Percentiles rank a stretch among this genome's conserved stretches.
phyloP scores from a whole-genome alignment of 257 asterid genomes.

The Jaltomata sinuosa region DNA sequence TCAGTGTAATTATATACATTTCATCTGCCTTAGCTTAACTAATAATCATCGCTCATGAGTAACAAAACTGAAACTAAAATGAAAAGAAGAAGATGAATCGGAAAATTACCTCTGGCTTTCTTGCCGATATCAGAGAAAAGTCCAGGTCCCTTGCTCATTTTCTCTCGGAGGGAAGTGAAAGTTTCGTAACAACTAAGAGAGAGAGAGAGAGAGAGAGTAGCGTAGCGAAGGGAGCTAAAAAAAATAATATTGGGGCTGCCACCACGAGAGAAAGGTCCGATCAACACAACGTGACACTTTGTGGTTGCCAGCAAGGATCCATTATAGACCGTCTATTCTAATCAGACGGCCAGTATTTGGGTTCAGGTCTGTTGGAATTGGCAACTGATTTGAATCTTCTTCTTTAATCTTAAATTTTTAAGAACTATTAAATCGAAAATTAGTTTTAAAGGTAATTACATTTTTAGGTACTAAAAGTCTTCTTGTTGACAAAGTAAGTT shows the following conservation, averaged over 20 bases:
- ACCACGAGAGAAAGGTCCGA: background rate
- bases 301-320: background rate
- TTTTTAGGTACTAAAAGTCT: background rate
- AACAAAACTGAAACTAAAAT: background rate
- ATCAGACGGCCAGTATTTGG: slow-evolving; percentile 9
- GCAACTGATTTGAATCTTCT: background rate
- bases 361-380: background rate
- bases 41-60: background rate
- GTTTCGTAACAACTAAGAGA: background rate
- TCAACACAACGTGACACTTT: background rate
- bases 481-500: background rate
- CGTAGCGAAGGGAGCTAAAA: background rate
- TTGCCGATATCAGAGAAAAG: slow-evolving; percentile 91
- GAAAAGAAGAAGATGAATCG: background rate
- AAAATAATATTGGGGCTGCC: slow-evolving; percentile 1
- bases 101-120: slow-evolving; percentile 73
- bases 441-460: background rate
- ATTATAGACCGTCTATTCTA: background rate
- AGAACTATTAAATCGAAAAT: background rate
- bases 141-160: slow-evolving; percentile 95
- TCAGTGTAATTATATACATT: background rate
- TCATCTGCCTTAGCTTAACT: background rate
- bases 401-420: background rate
- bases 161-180: background rate
- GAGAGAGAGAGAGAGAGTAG: slow-evolving; percentile 3